Evolutionary conservation across 2,329 filamentous ascomycete genomes (phyloP).

Genomic region (Fusarium multiceps): DNA sequence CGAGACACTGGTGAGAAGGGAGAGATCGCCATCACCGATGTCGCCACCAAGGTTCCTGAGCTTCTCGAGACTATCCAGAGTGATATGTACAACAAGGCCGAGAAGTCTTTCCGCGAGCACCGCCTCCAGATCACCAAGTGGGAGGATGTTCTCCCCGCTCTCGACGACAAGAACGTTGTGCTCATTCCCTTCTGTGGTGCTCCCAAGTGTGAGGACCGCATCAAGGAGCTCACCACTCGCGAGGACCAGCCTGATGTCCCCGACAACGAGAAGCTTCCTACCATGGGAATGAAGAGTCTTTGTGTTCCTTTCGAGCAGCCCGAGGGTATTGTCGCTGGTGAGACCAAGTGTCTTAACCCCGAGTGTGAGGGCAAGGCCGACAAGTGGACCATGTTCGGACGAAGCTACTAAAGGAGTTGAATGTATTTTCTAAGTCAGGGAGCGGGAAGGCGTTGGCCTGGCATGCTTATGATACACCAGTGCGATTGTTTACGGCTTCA

Average conservation of each 20-base stretch:
- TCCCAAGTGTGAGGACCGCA: slow-evolving; percentile 86
- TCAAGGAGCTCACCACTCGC: slow-evolving; percentile 91
- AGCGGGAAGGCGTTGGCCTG: slow-evolving; percentile 45
- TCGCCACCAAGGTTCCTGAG: slow-evolving; percentile 78
- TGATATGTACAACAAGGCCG: slow-evolving; percentile 82
- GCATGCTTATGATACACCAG: slow-evolving; percentile 48
- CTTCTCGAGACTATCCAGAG: slow-evolving; percentile 91
- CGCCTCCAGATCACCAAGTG: slow-evolving; percentile 85
- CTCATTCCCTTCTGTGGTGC: slow-evolving; percentile 91
- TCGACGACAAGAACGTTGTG: slow-evolving; percentile 92
- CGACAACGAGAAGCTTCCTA: slow-evolving; percentile 65
- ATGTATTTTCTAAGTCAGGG: slow-evolving; percentile 36
- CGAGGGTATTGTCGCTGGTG: slow-evolving; percentile 78
- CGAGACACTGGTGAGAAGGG: slow-evolving; percentile 89
- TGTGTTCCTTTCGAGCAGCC: slow-evolving; percentile 88
- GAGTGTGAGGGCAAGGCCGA: slow-evolving; percentile 81
- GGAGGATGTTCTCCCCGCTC: slow-evolving; percentile 89
- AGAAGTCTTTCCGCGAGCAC: slow-evolving; percentile 81
- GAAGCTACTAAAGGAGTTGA: slow-evolving; percentile 65
- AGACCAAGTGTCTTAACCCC: slow-evolving; percentile 92
- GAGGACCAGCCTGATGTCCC: slow-evolving; percentile 67
- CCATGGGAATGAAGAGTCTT: slow-evolving; percentile 75
- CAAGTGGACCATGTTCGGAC: slow-evolving; percentile 93
- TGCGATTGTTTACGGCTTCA: slow-evolving; percentile 47
- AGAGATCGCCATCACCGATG: slow-evolving; percentile 78